Evolutionary conservation across 768 basidiomycete genomes (phyloP).

Genomic region (Exsudoporus frostii): DNA sequence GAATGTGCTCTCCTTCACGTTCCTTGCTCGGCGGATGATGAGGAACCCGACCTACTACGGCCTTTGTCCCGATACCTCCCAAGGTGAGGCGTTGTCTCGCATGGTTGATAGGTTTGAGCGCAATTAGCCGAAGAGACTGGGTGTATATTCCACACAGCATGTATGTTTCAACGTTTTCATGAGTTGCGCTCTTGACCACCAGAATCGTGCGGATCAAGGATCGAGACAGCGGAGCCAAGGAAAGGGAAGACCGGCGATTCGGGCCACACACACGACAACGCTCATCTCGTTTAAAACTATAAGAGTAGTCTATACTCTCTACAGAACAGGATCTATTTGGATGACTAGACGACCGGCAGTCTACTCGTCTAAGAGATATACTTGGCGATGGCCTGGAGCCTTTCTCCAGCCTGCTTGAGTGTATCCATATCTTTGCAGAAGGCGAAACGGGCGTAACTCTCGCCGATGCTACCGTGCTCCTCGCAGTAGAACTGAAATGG

Average conservation of each 20-base stretch:
- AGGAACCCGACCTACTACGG: conserved; percentile 89
- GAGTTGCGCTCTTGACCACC: neutral
- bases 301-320: neutral
- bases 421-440: conserved; percentile 96
- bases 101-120: conserved; percentile 54
- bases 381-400: conserved; percentile 71
- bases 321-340: neutral
- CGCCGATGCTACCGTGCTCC: conserved; percentile 82
- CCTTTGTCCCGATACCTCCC: conserved; percentile 36
- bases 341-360: neutral
- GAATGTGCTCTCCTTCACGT: conserved; percentile 79
- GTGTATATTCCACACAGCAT: neutral
- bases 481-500: conserved; percentile 80
- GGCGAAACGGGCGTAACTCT: conserved; percentile 83
- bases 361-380: conserved; percentile 40
- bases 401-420: conserved; percentile 73
- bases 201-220: neutral
- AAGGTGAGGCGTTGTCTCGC: conserved; percentile 61
- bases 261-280: neutral
- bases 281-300: neutral
- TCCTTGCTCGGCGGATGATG: conserved; percentile 64
- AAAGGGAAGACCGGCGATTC: neutral
- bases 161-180: neutral
- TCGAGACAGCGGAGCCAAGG: neutral
- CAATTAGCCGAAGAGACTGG: neutral